Evolutionary conservation across 768 basidiomycete genomes (phyloP), one percentile per base, ranked within the genome.

Genomic region (Dictyophora rubrovolvata): DNA sequence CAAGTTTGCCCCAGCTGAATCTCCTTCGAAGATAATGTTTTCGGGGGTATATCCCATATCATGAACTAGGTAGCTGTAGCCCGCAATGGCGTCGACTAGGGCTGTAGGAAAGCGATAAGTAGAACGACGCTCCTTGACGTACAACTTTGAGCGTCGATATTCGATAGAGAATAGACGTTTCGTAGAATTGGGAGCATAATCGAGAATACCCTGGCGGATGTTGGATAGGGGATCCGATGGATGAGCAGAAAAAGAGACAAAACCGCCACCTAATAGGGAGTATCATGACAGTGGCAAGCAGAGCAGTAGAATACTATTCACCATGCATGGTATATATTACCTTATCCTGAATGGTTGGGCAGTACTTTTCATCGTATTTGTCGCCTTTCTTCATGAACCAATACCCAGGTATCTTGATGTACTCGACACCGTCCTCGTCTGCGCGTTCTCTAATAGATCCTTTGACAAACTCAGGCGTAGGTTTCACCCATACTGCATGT

Each of bases 291-390:
- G 28, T 28, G 28, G 28, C 28, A 28, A 28, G 28, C 28, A 28
- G 7, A 28, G 28, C 28, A 28, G 28, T 28, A 3, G 28, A 28
- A 28, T 7, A 28, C 28, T 28, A 28, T 28, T 61, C 65, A 11
- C 65, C 64, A 49, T 87, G 86, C 18, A 87, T 68, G 51, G 71
- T 71, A 64, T 80, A 80, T n/a, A 84, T 66, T 2, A 85, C 75
- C 62, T 80, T 82, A 67, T 84, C 81, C 18, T 77, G 79, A 0
- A 73, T 72, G 21, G n/a, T 18, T 51, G 65, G 68, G 2, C 80
- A 75, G 1, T 73, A 61, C 21, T 72, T 68, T 36, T 73, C 75
- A 51, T 73, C 62, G 22, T 68, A 59, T 51, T 73, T 72, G 2
- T 66, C 62, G 1, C 73, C 75, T 34, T 70, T 68, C 65, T 77